Evolutionary conservation across 768 basidiomycete species (phyloP).

Genomic region (Phaeolepiota aurea): DNA sequence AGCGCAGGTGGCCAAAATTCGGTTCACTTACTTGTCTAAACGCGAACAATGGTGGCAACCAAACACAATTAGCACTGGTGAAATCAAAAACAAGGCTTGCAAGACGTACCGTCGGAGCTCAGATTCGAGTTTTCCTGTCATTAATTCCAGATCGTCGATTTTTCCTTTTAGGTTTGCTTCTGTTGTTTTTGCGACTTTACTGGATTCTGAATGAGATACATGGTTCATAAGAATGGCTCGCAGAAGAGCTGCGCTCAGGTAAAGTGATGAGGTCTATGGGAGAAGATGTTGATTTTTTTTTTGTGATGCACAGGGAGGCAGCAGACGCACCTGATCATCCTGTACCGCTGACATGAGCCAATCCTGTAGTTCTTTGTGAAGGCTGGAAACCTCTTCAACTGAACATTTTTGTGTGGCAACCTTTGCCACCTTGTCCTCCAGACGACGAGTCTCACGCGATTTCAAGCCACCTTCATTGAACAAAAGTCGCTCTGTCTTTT

Average conservation of each 20-base stretch:
- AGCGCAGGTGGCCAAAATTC: no score
- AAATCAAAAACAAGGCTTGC: slow-evolving; percentile 8
- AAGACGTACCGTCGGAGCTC: slow-evolving; percentile 63
- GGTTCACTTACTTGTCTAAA: slow-evolving; percentile 51
- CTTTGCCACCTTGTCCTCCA: slow-evolving; percentile 72
- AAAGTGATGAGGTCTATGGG: slow-evolving; percentile 57
- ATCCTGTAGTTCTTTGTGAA: slow-evolving; percentile 73
- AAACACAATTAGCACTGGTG: slow-evolving; percentile 8
- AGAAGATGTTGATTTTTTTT: slow-evolving; percentile 1
- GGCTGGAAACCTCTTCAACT: slow-evolving; percentile 72
- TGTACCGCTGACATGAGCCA: slow-evolving; percentile 61
- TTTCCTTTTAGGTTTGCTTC: slow-evolving; percentile 57
- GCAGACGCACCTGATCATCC: slow-evolving; percentile 54
- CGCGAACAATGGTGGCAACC: slow-evolving; percentile 5
- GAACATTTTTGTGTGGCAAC: slow-evolving; percentile 83
- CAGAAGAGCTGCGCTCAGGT: slow-evolving; percentile 70
- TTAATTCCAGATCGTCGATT: slow-evolving; percentile 56
- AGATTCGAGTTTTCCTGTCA: slow-evolving; percentile 51
- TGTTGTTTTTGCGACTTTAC: slow-evolving; percentile 53
- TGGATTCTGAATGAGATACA: slow-evolving; percentile 70
- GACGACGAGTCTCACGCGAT: slow-evolving; percentile 47
- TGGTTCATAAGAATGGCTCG: slow-evolving; percentile 81
- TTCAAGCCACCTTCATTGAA: slow-evolving; percentile 33
- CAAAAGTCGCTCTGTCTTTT: slow-evolving; percentile 40
- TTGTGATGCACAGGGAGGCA: slow-evolving; percentile 6